Percentiles rank a stretch among this genome's conserved stretches.
phyloP scores from a whole-genome alignment of 129 eudicot species.

The Logfia minima region DNA sequence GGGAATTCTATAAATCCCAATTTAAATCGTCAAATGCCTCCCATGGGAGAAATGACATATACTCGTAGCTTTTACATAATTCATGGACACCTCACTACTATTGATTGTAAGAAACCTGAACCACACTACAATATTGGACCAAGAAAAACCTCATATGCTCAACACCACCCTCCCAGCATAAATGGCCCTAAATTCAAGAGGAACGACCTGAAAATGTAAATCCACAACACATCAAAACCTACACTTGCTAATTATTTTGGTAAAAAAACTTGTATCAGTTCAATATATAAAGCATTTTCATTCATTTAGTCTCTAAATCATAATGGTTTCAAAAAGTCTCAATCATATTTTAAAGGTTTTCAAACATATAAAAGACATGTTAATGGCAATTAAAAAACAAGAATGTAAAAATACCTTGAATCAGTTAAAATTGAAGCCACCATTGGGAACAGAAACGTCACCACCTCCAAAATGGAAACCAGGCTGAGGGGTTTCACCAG shows the following conservation, averaged over 20 bases:
- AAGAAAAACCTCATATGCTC: conserved; percentile 9
- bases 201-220: conserved; percentile 25
- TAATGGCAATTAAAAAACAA: background rate
- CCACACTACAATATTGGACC: conserved; percentile 11
- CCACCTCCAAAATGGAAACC: conserved; percentile 66
- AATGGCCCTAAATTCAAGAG: conserved; percentile 6
- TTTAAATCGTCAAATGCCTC: conserved; percentile 11
- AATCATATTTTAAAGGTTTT: background rate
- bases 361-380: background rate
- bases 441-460: conserved; percentile 59
- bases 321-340: background rate
- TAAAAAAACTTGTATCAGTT: background rate
- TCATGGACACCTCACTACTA: conserved; percentile 22
- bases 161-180: background rate
- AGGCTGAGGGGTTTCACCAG: conserved; percentile 48
- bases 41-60: conserved; percentile 19
- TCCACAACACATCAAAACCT: conserved; percentile 5
- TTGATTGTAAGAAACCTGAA: conserved; percentile 23
- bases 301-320: no score
- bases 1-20: conserved; percentile 16
- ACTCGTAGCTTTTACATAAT: conserved; percentile 29
- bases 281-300: background rate
- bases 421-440: conserved; percentile 73
- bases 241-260: background rate
- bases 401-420: conserved; percentile 22